Base-by-base conservation (phyloP, 2,329 filamentous ascomycete genomes). In the Coleophoma cylindrospora region DNA sequence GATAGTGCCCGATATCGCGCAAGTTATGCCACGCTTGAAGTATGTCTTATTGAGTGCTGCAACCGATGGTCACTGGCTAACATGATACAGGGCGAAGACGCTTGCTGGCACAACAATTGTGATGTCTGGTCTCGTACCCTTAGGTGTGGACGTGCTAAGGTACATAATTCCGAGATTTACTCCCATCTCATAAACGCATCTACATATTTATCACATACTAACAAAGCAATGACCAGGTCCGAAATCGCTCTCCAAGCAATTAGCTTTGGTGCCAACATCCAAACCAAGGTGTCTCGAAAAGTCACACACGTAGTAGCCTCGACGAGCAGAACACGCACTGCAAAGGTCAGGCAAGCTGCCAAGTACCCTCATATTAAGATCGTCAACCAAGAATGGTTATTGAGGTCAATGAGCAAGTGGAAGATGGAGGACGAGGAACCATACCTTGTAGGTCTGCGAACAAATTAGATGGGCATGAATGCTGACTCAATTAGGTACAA, bases 371-470 rank as follows among this genome's bases (percentile, higher is more conserved):
- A 83, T 47, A 88, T 97, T 68, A 91, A 91, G 66, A 95, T 99
- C 51, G 94, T 99, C 44, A 91, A 86, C 59, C 87, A 91, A 48
- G 83, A 89, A 61, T 99, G 94, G 94, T 81, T 99, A 32, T 78
- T 85, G 33, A 87, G 91, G 58, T 95, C 86, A 49, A 82, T 97
- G 55, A 86, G 83, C 22, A 86, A 87, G 65, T 99, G 94, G 94
- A 76, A 80, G 55, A 84, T 81, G 50, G 74, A 95, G 11, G 84
- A 94, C 50, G 91, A 96, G 66, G 76, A 76, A 2, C 84, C 86
- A 19, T 66, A 62, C 51, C 53, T 64, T 33, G 63, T 65, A 53
- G 38, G 58, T 49, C 27, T 27, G 9, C 27, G 9, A 10, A 6
- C 9, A 27, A 27, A 8, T 27, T 6, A 27, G 9, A 7, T 27